phyloP scores from a whole-genome alignment of 306 rosid species.

The Dryas octopetala region DNA sequence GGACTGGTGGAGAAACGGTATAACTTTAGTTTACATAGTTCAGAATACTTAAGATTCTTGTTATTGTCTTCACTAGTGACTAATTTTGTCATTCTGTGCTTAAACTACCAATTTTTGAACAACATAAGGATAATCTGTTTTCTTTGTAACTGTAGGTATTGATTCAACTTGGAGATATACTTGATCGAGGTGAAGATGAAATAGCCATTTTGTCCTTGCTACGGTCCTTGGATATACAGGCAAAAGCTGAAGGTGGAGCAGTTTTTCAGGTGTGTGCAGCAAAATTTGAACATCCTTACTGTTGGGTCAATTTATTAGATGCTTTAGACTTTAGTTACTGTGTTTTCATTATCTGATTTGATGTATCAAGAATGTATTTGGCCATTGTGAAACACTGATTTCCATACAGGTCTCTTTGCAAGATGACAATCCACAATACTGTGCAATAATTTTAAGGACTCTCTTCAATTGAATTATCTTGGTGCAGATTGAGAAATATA shows the following conservation, averaged over 20 bases:
- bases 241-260: conserved; percentile 86
- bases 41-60: background rate
- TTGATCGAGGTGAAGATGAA: conserved; percentile 96
- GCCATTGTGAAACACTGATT: background rate
- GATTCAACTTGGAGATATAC: conserved; percentile 92
- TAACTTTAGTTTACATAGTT: conserved; percentile 6
- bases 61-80: background rate
- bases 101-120: background rate
- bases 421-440: conserved; percentile 2
- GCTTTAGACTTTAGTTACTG: background rate
- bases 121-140: background rate
- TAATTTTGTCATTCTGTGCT: background rate
- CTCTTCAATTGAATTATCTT: background rate
- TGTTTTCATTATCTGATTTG: conserved; percentile 1
- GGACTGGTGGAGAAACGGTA: conserved; percentile 94
- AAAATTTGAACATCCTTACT: background rate
- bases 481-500: background rate
- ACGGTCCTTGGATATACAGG: conserved; percentile 77
- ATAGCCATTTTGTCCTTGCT: conserved; percentile 88
- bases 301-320: background rate
- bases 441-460: background rate
- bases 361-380: background rate
- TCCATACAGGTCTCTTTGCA: background rate
- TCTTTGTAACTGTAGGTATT: conserved; percentile 50
- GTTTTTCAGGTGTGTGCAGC: conserved; percentile 80